Evolutionary conservation across 331 rosid genomes (phyloP).

Genomic region (Rhamnella rubrinervis): DNA sequence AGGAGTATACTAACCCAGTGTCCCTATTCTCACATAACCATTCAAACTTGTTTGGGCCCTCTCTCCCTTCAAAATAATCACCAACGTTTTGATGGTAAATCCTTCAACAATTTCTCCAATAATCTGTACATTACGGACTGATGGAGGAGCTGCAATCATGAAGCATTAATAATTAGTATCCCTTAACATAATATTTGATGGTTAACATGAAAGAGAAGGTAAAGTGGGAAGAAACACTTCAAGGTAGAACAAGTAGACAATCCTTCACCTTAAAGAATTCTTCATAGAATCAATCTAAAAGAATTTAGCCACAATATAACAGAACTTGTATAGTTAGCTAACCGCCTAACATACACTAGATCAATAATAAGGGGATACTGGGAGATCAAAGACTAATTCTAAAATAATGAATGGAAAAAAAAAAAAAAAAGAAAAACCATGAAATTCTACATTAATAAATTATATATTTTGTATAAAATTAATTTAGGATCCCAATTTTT

Average conservation of each 20-base stretch:
- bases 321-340: too few relatives aligned
- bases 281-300: too few relatives aligned
- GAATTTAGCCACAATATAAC: too few relatives aligned
- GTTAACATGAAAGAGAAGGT: not conserved
- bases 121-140: slow-evolving; percentile 70
- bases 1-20: slow-evolving; percentile 61
- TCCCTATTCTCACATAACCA: slow-evolving; percentile 73
- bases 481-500: too few relatives aligned
- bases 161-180: slow-evolving; percentile 13
- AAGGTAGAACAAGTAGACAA: not conserved
- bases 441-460: too few relatives aligned
- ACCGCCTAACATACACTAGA: too few relatives aligned
- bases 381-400: too few relatives aligned
- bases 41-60: slow-evolving; percentile 98
- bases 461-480: too few relatives aligned
- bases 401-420: too few relatives aligned
- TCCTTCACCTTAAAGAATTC: not conserved
- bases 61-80: slow-evolving; percentile 95
- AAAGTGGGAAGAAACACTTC: not conserved
- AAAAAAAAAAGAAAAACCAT: too few relatives aligned
- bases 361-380: too few relatives aligned
- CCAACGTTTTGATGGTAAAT: slow-evolving; percentile 74
- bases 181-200: not conserved
- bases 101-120: slow-evolving; percentile 91
- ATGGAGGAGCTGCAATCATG: slow-evolving; percentile 81